Evolutionary conservation across 1,284 basidiomycete species (phyloP).

Genomic region (Papiliotrema flavescens): DNA sequence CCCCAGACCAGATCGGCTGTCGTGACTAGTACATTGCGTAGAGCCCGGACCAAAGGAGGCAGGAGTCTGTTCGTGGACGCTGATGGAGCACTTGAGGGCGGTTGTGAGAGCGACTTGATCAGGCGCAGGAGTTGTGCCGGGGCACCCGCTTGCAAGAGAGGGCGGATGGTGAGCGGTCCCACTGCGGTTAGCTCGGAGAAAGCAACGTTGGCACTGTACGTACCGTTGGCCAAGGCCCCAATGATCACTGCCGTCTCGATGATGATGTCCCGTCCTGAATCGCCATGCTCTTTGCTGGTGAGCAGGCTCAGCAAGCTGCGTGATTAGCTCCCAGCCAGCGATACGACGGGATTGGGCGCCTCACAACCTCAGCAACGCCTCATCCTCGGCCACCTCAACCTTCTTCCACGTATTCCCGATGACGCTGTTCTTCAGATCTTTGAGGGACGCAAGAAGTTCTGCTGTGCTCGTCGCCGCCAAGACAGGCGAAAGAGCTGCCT

Average conservation of each 20-base stretch:
- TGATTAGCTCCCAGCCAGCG: background rate
- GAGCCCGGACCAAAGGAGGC: conserved; percentile 31
- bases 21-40: conserved; percentile 40
- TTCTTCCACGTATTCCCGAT: conserved; percentile 49
- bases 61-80: conserved; percentile 14
- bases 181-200: conserved; percentile 16
- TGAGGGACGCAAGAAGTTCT: conserved; percentile 32
- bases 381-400: conserved; percentile 42
- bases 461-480: conserved; percentile 1
- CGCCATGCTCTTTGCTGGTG: conserved; percentile 4
- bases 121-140: conserved; percentile 28
- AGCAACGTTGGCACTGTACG: conserved; percentile 1
- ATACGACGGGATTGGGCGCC: conserved; percentile 8
- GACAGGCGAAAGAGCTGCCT: background rate
- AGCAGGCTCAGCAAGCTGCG: conserved; percentile 16
- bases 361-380: conserved; percentile 31
- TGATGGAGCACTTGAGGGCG: conserved; percentile 1
- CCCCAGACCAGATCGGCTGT: conserved; percentile 45
- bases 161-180: conserved; percentile 35
- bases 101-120: conserved; percentile 9
- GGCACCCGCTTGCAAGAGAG: conserved; percentile 24
- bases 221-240: conserved; percentile 44
- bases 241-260: conserved; percentile 45
- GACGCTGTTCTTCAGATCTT: conserved; percentile 47
- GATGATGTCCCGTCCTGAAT: conserved; percentile 23